Evolutionary conservation across 1,284 basidiomycete species (phyloP), one percentile per base, ranked within the genome.

Genomic region (Cronartium ribicola): DNA sequence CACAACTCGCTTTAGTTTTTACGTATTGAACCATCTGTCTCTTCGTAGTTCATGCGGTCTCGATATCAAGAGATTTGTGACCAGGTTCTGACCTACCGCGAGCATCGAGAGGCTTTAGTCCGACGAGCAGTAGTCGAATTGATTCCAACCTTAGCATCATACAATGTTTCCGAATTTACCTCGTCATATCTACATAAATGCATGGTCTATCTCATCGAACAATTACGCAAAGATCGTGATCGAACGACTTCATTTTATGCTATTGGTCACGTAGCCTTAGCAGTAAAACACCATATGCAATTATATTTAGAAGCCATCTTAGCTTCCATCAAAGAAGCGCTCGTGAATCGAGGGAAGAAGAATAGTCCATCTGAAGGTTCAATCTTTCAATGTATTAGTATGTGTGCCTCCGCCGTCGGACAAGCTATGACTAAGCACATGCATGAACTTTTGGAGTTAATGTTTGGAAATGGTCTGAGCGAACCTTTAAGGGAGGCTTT

Each of bases 341-440:
- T 99, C 46, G 88, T 91, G 79, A 87, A 88, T 79, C 85, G 90
- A 81, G 94, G 92, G 61, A 92, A 90, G 81, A 98, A 95, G 85
- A 93, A 92, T 79, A 91, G 92, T 2, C 90, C 91, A 4, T 89
- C 90, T 14, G 95, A 98, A 82, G 92, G 92, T 76, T 91, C 95
- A 0, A 94, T 98, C 77, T 98, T 99, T 80, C 92, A 98, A 84
- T 98, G 96, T 82, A 87, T 98, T 65, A 93, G 93, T 44, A 94
- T 98, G 91, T 85, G 98, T 66, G 94, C 94, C 0, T 88, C 89
- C 0, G 93, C 96, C 4, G 94, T 99, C 48, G 96, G 96, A 0
- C 94, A 94, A 0, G 95, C 94, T 80, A 84, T 99, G 67, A 98
- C 96, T 0, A 92, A 94, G 79, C 86, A 96, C 75, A 86, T 98